These are phyloP conservation scores for Chamaecyparis obtusa DNA, from an alignment of 75 land plant genomes.

Conservation along the genomic window DNA sequence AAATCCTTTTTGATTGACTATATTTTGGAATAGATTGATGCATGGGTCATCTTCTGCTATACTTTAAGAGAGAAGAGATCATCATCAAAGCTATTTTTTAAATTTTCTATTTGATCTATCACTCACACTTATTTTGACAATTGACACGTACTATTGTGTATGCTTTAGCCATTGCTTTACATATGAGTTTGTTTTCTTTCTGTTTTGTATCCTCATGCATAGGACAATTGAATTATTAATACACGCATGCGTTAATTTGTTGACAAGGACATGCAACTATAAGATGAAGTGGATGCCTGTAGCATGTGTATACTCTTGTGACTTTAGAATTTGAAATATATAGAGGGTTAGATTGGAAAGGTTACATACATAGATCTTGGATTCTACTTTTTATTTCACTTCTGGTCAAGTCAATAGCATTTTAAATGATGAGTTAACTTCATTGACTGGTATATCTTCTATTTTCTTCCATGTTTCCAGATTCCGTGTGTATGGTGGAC, in stretches of 20 bases:
- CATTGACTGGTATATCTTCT: not conserved
- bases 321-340: not conserved
- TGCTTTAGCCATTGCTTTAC: too few species aligned
- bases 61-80: not conserved
- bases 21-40: not conserved
- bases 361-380: not conserved
- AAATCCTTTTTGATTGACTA: not conserved
- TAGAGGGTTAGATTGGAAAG: not conserved
- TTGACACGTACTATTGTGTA: not conserved
- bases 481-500: not conserved
- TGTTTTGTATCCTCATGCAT: not conserved
- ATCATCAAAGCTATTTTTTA: not conserved
- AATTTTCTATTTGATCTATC: not conserved
- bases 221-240: not conserved
- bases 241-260: not conserved
- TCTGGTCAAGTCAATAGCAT: not conserved
- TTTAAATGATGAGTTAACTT: too few species aligned
- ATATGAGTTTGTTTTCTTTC: not conserved
- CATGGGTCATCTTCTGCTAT: not conserved
- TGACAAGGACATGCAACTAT: not conserved
- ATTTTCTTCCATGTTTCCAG: not conserved
- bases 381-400: not conserved
- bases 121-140: not conserved
- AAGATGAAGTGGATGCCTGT: not conserved
- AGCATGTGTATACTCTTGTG: not conserved